Evolutionary conservation across 768 basidiomycete genomes (phyloP).

Genomic region (Trichaptum fuscoviolaceum): DNA sequence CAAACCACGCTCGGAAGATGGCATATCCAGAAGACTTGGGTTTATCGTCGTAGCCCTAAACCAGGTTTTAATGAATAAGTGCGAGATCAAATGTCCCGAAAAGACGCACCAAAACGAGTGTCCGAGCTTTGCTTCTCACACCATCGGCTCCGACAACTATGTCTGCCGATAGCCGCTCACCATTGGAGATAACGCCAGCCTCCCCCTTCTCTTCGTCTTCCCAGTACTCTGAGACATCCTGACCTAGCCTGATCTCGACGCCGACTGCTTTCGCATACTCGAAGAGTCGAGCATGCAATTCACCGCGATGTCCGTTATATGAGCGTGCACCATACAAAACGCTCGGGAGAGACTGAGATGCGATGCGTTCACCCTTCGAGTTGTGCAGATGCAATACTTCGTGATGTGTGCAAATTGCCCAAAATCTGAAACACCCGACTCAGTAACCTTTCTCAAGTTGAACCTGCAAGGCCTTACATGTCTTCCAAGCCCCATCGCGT

Average conservation of each 20-base stretch:
- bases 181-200: conserved; percentile 16
- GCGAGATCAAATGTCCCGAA: neutral
- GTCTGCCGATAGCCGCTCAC: conserved; percentile 16
- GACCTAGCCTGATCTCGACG: conserved; percentile 17
- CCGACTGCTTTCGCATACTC: conserved; percentile 18
- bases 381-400: conserved; percentile 16
- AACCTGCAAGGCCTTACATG: conserved; percentile 14
- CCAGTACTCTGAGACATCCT: conserved; percentile 17
- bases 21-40: conserved; percentile 8
- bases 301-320: conserved; percentile 25
- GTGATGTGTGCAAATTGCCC: conserved; percentile 17
- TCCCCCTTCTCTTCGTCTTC: conserved; percentile 11
- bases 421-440: conserved; percentile 16
- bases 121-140: conserved; percentile 16
- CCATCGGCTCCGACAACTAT: conserved; percentile 24
- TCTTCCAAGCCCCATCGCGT: conserved; percentile 20
- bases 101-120: conserved; percentile 17
- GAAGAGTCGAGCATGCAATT: conserved; percentile 19
- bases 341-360: conserved; percentile 16
- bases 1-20: conserved; percentile 6
- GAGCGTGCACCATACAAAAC: conserved; percentile 16
- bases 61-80: conserved; percentile 3
- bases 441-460: neutral
- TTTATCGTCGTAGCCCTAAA: conserved; percentile 10
- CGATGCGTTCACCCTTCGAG: conserved; percentile 18